Conservation (phyloP, 345 rosid genomes). For the Gossypium herbaceum region DNA sequence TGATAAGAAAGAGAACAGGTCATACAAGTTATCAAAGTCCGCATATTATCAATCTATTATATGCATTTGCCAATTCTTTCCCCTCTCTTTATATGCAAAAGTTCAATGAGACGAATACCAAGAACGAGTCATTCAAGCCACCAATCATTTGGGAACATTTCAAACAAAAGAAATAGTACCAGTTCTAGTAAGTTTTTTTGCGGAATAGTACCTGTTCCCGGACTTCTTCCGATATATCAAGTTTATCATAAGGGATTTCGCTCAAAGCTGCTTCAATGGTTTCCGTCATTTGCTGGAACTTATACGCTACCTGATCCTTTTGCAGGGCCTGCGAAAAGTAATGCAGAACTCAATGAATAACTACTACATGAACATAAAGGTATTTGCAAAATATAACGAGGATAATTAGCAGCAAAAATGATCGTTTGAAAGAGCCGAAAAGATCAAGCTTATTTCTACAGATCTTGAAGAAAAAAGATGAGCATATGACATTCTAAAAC, state of each 20-base stretch:
- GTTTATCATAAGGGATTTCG: conserved; percentile 52
- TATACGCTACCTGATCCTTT: conserved; percentile 36
- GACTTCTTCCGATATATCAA: conserved; percentile 76
- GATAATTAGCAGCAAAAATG: neutral
- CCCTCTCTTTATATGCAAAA: neutral
- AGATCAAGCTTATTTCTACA: neutral
- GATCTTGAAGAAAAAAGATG: conserved; percentile 2
- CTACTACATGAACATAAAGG: neutral
- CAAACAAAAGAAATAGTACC: neutral
- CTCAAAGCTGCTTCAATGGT: conserved; percentile 69
- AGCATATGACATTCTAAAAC: neutral
- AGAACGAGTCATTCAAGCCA: neutral
- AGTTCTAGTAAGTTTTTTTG: neutral
- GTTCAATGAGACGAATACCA: neutral
- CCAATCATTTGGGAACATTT: neutral
- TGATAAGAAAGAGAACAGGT: conserved; percentile 20
- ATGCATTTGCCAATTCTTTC: neutral
- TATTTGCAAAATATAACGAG: neutral
- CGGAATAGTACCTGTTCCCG: conserved; percentile 66
- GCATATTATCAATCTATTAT: neutral
- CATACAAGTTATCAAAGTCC: neutral
- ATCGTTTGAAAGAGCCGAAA: neutral
- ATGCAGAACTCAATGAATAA: neutral
- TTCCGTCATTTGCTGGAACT: conserved; percentile 52
- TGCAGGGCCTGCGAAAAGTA: conserved; percentile 47